Conservation (phyloP, 352 stramenopile genomes). For the Globisporangium solare region DNA sequence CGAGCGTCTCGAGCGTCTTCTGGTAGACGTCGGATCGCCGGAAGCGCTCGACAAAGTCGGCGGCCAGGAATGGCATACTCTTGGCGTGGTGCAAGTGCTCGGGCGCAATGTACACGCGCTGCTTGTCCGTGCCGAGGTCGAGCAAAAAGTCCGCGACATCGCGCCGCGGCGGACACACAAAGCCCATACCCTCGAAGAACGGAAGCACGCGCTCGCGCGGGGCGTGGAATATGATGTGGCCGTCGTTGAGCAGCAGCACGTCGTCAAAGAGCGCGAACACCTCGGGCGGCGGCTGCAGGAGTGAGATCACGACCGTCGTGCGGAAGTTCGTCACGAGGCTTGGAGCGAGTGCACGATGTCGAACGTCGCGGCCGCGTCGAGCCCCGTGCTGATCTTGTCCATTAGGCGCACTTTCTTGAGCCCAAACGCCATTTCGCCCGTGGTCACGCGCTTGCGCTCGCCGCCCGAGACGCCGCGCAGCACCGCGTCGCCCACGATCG, state of each 20-base stretch:
- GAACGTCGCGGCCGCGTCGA: slow-evolving; percentile 50
- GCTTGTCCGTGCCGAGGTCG: slow-evolving; percentile 48
- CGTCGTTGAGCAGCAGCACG: slow-evolving; percentile 87
- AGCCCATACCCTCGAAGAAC: slow-evolving; percentile 50
- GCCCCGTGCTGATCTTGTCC: slow-evolving; percentile 72
- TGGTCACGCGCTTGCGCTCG: slow-evolving; percentile 90
- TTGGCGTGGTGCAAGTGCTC: background rate
- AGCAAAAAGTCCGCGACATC: slow-evolving; percentile 55
- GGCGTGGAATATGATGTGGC: slow-evolving; percentile 84
- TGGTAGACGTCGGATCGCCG: slow-evolving; percentile 46
- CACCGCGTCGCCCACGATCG: slow-evolving; percentile 60
- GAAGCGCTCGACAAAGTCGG: slow-evolving; percentile 52
- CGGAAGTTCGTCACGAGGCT: slow-evolving; percentile 46
- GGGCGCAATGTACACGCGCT: slow-evolving; percentile 33
- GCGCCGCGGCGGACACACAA: slow-evolving; percentile 36
- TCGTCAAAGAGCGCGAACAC: slow-evolving; percentile 94
- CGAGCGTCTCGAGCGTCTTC: slow-evolving; percentile 34
- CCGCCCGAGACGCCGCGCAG: slow-evolving; percentile 74
- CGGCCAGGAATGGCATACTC: slow-evolving; percentile 19
- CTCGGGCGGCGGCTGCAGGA: slow-evolving; percentile 91
- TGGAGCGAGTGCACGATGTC: slow-evolving; percentile 52
- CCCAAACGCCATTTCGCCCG: slow-evolving; percentile 82
- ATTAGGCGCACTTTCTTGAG: slow-evolving; percentile 68
- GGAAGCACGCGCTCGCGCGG: slow-evolving; percentile 23
- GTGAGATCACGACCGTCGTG: slow-evolving; percentile 59